These are phyloP conservation scores for Cicer cuneatum DNA, from an alignment of 306 rosid genomes.

Conservation along the genomic window DNA sequence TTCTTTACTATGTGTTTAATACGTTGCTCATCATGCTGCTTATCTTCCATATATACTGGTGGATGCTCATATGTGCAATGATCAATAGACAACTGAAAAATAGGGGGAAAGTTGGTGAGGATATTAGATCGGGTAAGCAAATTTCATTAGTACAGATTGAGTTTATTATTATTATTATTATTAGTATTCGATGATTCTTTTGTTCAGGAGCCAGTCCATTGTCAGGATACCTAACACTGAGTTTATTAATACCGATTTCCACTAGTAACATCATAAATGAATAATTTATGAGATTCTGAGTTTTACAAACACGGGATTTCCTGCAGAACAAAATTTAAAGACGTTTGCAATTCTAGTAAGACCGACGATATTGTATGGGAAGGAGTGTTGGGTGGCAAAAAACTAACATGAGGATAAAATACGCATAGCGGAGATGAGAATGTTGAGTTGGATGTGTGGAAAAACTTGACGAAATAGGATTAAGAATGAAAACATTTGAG, in stretches of 20 bases:
- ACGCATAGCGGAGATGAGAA: no score
- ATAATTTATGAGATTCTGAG: slow-evolving; percentile 3
- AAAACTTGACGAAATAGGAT: no score
- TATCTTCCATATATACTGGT: slow-evolving; percentile 98
- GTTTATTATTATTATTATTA: slow-evolving; percentile 12
- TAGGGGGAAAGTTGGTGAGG: slow-evolving; percentile 95
- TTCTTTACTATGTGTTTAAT: slow-evolving; percentile 77
- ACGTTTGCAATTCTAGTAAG: no score
- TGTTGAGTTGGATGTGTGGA: no score
- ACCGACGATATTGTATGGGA: no score
- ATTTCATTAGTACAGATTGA: slow-evolving; percentile 24
- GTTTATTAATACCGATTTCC: slow-evolving; percentile 19
- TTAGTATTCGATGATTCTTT: slow-evolving; percentile 33
- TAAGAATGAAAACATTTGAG: no score
- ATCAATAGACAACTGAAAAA: slow-evolving; percentile 79
- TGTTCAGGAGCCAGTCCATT: slow-evolving; percentile 14
- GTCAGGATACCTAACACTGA: slow-evolving; percentile 20
- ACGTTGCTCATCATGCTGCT: slow-evolving; percentile 80
- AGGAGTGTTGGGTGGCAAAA: no score
- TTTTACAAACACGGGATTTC: slow-evolving; percentile 16
- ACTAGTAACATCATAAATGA: background rate
- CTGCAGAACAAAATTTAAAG: background rate
- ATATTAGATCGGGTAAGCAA: slow-evolving; percentile 91
- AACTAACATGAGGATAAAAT: no score
- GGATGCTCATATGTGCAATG: slow-evolving; percentile 93